Conservation (phyloP, 305 asterid genomes). For the Fraxinus dipetala region DNA sequence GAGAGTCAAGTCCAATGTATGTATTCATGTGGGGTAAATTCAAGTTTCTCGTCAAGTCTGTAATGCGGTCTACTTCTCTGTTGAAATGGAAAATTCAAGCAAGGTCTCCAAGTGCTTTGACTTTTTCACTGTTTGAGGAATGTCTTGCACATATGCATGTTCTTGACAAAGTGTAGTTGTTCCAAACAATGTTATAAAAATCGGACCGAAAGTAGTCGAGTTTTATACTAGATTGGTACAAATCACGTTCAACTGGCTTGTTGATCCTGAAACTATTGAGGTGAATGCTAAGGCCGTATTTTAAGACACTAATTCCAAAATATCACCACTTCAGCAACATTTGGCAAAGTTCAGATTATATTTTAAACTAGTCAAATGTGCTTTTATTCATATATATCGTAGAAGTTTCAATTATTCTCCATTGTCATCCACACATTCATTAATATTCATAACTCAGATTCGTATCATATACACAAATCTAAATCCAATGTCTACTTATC, state of each 20-base stretch:
- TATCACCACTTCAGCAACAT: not conserved
- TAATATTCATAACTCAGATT: not conserved
- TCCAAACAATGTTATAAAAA: not conserved
- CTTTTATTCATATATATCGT: too few relatives aligned
- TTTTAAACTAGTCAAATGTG: too few relatives aligned
- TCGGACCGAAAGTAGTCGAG: not conserved
- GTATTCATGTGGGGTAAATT: constrained; percentile 22
- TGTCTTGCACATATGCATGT: not conserved
- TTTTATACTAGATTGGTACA: not conserved
- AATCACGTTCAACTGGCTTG: not conserved
- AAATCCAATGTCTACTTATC: not conserved
- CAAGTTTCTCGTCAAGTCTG: constrained; percentile 26
- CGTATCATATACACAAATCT: not conserved
- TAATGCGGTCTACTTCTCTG: constrained; percentile 28
- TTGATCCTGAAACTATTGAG: not conserved
- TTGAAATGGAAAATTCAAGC: constrained; percentile 23
- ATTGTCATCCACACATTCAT: not conserved
- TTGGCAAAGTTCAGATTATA: too few relatives aligned
- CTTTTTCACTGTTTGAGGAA: not conserved
- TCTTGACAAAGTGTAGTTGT: not conserved
- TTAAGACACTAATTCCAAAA: not conserved
- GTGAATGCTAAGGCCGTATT: not conserved
- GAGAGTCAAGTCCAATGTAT: constrained; percentile 6
- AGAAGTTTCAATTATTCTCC: not conserved
- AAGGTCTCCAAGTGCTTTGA: not conserved